phyloP scores from a whole-genome alignment of 2,329 filamentous ascomycete species.

The Aphanocladium album region DNA sequence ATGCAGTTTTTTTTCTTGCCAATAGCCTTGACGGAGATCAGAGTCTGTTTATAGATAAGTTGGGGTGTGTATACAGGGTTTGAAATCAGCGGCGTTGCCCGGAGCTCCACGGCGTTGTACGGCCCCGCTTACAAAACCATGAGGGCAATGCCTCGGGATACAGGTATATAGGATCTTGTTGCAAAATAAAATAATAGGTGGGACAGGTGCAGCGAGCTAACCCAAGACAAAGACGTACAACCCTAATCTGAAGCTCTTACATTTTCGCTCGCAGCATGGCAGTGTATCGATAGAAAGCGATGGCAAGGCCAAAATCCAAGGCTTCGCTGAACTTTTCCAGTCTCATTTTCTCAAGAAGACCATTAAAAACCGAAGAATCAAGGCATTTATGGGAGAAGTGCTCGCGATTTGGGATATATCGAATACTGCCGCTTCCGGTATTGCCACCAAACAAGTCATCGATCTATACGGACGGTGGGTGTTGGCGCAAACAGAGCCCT shows the following conservation, averaged over 20 bases:
- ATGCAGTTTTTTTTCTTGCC: too few species aligned
- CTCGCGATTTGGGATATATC: slow-evolving; percentile 56
- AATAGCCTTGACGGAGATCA: too few species aligned
- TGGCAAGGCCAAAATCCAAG: not conserved
- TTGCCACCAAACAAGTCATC: slow-evolving; percentile 35
- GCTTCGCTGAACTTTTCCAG: slow-evolving; percentile 40
- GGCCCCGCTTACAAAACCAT: not conserved
- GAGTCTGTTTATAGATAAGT: too few species aligned
- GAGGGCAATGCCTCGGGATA: not conserved
- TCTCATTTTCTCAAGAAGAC: slow-evolving; percentile 49
- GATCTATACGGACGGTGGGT: slow-evolving; percentile 48
- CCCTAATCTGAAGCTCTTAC: too few species aligned
- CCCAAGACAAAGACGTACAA: too few species aligned
- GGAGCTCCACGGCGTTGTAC: not conserved
- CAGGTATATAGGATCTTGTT: not conserved
- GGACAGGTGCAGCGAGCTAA: too few species aligned
- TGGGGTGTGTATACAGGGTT: too few species aligned
- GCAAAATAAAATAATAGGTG: not conserved
- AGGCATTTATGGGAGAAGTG: slow-evolving; percentile 62
- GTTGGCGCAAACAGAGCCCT: not conserved
- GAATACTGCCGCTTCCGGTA: slow-evolving; percentile 43
- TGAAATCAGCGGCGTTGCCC: too few species aligned
- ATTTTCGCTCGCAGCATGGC: not conserved
- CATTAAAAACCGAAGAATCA: slow-evolving; percentile 62
- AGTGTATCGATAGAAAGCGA: not conserved